phyloP scores from a whole-genome alignment of 78 protist genomes.

The Tieghemostelium lacteum region DNA sequence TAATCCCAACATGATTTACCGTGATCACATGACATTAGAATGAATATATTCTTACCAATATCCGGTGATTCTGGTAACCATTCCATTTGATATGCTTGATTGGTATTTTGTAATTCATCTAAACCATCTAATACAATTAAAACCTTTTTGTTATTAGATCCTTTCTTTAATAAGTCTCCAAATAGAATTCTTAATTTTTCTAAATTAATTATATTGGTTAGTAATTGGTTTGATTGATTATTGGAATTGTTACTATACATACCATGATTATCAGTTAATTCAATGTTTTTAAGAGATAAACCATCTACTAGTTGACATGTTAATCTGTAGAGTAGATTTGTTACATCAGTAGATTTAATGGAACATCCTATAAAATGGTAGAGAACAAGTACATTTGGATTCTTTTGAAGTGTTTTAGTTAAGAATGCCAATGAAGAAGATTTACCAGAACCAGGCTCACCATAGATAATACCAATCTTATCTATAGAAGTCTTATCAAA shows the following conservation, averaged over 20 bases:
- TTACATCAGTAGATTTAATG: slow-evolving; percentile 28
- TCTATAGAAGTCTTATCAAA: not conserved
- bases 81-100: slow-evolving; percentile 74
- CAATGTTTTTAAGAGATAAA: not conserved
- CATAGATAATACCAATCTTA: slow-evolving; percentile 40
- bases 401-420: not conserved
- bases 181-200: slow-evolving; percentile 46
- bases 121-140: slow-evolving; percentile 47
- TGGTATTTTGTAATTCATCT: slow-evolving; percentile 14
- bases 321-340: slow-evolving; percentile 20
- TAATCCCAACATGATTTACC: slow-evolving; percentile 69
- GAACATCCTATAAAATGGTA: slow-evolving; percentile 69
- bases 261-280: slow-evolving; percentile 16
- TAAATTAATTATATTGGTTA: not conserved
- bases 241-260: not conserved
- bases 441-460: slow-evolving; percentile 70
- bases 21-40: slow-evolving; percentile 40
- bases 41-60: not conserved
- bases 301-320: not conserved
- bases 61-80: slow-evolving; percentile 59
- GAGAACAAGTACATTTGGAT: not conserved
- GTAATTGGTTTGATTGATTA: not conserved
- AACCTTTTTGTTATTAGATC: not conserved
- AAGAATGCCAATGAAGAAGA: slow-evolving; percentile 28
- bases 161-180: slow-evolving; percentile 16